Evolutionary conservation across 1,139 yeast genomes (phyloP).

Genomic region (Blastobotrys illinoisensis): DNA sequence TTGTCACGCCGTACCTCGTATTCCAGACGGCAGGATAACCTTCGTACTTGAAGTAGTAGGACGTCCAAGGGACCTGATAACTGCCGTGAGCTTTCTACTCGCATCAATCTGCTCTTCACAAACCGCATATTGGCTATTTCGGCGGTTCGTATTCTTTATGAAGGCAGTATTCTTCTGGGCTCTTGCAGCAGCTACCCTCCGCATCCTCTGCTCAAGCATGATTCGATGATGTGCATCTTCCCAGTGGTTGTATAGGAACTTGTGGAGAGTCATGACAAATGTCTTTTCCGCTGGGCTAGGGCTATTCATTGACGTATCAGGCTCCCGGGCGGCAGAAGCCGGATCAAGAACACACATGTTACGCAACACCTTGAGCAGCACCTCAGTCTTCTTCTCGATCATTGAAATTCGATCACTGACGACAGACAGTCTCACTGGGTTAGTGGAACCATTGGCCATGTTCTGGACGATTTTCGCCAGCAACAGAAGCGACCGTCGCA

Average conservation of each 20-base stretch:
- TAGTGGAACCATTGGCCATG: constrained; percentile 70
- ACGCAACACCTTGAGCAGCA: constrained; percentile 7
- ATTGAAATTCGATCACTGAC: constrained; percentile 22
- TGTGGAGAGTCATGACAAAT: constrained; percentile 42
- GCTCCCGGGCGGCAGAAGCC: neutral
- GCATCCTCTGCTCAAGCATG: constrained; percentile 25
- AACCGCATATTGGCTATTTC: neutral
- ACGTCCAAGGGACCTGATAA: constrained; percentile 25
- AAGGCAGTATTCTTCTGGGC: neutral
- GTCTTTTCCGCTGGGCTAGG: constrained; percentile 3
- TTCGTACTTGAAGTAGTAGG: constrained; percentile 16
- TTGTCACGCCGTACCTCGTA: constrained; percentile 13
- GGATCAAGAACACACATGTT: constrained; percentile 3
- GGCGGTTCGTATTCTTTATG: neutral
- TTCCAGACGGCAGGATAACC: constrained; percentile 7
- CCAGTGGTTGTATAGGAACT: constrained; percentile 59
- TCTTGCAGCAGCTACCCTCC: constrained; percentile 11
- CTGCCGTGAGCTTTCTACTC: constrained; percentile 18
- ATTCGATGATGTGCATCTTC: constrained; percentile 38
- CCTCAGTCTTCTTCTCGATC: constrained; percentile 31
- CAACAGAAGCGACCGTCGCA: constrained; percentile 63
- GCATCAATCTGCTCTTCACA: constrained; percentile 19
- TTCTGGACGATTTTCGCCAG: constrained; percentile 77
- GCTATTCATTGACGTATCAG: neutral
- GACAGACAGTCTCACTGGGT: constrained; percentile 47